A percentile compares a stretch with the other conserved stretches of the same genome.
Evolutionary conservation across 2,329 filamentous ascomycete genomes (phyloP).

Genomic region (Cercospora beticola): DNA sequence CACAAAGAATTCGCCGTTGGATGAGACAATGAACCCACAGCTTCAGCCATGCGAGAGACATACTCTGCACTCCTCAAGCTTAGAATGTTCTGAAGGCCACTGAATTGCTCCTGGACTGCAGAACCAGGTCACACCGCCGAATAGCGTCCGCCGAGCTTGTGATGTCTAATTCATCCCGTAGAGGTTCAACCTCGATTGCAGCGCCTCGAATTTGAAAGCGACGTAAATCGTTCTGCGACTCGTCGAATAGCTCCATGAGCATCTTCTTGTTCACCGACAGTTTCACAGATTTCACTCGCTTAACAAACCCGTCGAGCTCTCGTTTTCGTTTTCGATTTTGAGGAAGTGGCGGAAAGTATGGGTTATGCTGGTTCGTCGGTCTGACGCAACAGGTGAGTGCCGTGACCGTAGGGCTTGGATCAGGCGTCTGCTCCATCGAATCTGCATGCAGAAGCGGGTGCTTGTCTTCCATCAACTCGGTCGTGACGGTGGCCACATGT

Average conservation of each 20-base stretch:
- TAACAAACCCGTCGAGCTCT: slow-evolving; percentile 3
- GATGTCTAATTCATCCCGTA: neutral
- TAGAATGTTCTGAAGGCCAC: neutral
- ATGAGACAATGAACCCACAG: neutral
- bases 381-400: neutral
- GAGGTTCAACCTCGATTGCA: slow-evolving; percentile 3
- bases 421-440: neutral
- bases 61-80: neutral
- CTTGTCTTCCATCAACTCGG: neutral
- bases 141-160: slow-evolving; percentile 11
- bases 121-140: neutral
- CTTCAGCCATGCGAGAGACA: neutral
- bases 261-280: slow-evolving; percentile 11
- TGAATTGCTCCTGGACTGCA: neutral
- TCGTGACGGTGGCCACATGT: neutral
- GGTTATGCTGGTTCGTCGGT: slow-evolving; percentile 2
- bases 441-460: neutral
- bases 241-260: slow-evolving; percentile 14
- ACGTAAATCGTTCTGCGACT: slow-evolving; percentile 14
- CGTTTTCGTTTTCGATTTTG: slow-evolving; percentile 3
- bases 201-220: slow-evolving; percentile 10
- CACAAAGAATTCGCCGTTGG: slow-evolving; percentile 5
- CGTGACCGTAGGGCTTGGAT: neutral
- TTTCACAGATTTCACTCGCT: slow-evolving; percentile 11
- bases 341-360: neutral